Evolutionary conservation across 179 eudicot genomes (phyloP).

Genomic region (Beta corolliflora): DNA sequence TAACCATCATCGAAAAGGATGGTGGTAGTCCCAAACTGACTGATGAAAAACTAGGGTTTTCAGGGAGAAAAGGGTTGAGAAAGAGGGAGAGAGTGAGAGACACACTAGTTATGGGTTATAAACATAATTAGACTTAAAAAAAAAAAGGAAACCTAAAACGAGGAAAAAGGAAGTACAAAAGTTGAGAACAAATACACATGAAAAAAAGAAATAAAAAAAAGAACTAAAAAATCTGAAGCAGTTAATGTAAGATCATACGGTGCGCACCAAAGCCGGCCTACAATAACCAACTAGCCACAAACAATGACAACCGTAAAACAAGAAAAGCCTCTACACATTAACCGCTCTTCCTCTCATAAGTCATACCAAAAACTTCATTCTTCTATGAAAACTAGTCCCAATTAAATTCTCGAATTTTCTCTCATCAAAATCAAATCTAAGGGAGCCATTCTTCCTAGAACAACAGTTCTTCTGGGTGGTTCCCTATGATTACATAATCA

Average conservation of each 20-base stretch:
- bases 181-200: too few relatives aligned
- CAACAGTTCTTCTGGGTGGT: background rate
- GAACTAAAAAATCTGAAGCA: background rate
- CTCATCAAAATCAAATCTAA: background rate
- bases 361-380: background rate
- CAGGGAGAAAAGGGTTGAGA: too few relatives aligned
- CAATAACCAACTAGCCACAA: background rate
- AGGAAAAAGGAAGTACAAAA: too few relatives aligned
- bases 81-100: too few relatives aligned
- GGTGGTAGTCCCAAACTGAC: too few relatives aligned
- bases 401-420: background rate
- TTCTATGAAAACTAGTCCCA: background rate
- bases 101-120: too few relatives aligned
- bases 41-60: too few relatives aligned
- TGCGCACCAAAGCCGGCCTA: background rate
- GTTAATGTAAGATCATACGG: background rate
- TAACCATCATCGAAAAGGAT: too few relatives aligned
- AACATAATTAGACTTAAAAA: too few relatives aligned
- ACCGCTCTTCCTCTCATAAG: conserved; percentile 16
- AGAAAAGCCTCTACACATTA: background rate
- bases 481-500: background rate
- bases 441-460: background rate
- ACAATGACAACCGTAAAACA: background rate
- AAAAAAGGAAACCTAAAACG: too few relatives aligned
- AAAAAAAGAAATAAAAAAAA: background rate